phyloP scores from a whole-genome alignment of 495 filamentous ascomycete species.

The Podospora comata region DNA sequence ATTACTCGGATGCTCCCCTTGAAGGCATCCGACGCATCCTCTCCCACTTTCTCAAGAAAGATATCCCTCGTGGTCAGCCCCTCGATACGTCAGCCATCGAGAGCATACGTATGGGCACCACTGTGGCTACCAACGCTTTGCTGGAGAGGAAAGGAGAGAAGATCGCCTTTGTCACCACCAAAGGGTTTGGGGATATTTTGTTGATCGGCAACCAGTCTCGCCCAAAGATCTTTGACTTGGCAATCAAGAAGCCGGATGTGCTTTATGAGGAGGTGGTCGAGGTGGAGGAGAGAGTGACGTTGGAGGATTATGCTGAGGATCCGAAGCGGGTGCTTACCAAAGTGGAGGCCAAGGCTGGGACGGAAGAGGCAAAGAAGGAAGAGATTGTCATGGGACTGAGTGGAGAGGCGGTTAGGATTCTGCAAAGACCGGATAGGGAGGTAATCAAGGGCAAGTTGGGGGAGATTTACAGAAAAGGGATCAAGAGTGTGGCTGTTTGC shows the following conservation, averaged over 20 bases:
- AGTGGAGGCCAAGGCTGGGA: constrained; percentile 47
- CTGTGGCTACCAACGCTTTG: constrained; percentile 83
- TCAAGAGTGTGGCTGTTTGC: constrained; percentile 71
- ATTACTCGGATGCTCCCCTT: constrained; percentile 84
- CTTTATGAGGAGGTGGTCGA: constrained; percentile 74
- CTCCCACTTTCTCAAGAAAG: constrained; percentile 68
- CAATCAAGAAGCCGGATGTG: constrained; percentile 74
- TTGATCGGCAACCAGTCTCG: constrained; percentile 83
- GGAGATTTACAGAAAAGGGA: constrained; percentile 58
- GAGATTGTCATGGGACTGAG: constrained; percentile 64
- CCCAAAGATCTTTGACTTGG: constrained; percentile 79
- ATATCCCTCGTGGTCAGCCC: constrained; percentile 76
- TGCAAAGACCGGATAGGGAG: constrained; percentile 55
- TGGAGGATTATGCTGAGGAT: constrained; percentile 86
- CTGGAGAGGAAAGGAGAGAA: constrained; percentile 92
- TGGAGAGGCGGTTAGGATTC: constrained; percentile 66
- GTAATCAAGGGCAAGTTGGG: constrained; percentile 54
- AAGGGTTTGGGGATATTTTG: constrained; percentile 89
- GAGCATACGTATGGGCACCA: constrained; percentile 85
- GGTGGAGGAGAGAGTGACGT: constrained; percentile 77
- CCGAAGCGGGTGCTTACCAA: constrained; percentile 57
- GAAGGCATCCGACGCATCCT: constrained; percentile 90
- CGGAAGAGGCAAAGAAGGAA: constrained; percentile 40
- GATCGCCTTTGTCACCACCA: constrained; percentile 86
- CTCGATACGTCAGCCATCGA: constrained; percentile 82